Evolutionary conservation across 2,329 filamentous ascomycete species (phyloP), one percentile per base, ranked within the genome.

Genomic region (Pleomassaria siparia): DNA sequence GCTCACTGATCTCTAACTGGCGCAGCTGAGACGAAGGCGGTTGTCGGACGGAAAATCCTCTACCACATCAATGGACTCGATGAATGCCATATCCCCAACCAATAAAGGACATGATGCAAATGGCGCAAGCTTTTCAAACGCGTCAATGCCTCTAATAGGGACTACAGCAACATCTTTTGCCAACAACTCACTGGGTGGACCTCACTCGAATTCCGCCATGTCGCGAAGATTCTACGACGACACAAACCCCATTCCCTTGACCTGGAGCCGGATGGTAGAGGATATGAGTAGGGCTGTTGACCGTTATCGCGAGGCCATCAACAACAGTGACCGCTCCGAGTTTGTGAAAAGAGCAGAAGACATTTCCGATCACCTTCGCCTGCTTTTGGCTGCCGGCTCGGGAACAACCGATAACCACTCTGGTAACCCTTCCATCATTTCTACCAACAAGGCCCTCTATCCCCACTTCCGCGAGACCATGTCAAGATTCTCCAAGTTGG

Each of bases 381-480:
- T 97, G 55, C 82, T 99, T 7, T 83, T 99, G n/a, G 91, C 91
- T 24, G 94, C 94, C 46, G 94, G 91, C 8, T 99, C 94, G 26
- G 91, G 92, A 46, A 99, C 94, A 1, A 99, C 94, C 0, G 94
- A 99, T 72, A 99, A 99, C 66, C 94, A 99, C 70, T 97, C 94
- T 16, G 94, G 94, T 33, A 95, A 97, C 59, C 94, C 94, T 4
- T 97, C 94, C n/a, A 96, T 99, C 63, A 99, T 99, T 50, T 96
- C 91, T 6, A 95, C 90, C 4, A 99, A 99, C 77, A 97, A 97
- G 71, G 89, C 91, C 0, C 77, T 99, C 13, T 97, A 97, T 66
- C 94, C 94, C 20, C 91, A 97, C 72, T 99, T 99, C 73, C 82
- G 94, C 44, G 94, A 97, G 67, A 97, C 97, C 86, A 99, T 99